These are phyloP conservation scores for Oryza coarctata DNA, from an alignment of 176 grass and related monocot species.

Conservation along the genomic window DNA sequence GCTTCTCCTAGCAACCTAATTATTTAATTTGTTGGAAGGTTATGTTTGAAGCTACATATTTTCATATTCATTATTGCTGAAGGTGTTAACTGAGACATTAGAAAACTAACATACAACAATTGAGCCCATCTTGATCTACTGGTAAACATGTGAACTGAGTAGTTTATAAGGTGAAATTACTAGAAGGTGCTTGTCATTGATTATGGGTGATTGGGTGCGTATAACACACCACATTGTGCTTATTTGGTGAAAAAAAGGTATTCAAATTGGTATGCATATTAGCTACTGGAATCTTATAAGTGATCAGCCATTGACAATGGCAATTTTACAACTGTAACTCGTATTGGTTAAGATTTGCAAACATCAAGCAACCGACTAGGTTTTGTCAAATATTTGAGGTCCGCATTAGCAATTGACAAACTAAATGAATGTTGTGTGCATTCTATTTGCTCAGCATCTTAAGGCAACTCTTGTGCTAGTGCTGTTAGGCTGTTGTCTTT, in stretches of 20 bases:
- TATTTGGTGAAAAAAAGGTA: not conserved
- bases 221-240: not conserved
- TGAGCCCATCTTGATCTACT: not conserved
- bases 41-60: not conserved
- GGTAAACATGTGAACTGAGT: conserved; percentile 11
- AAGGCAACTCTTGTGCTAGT: not conserved
- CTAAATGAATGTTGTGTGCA: not conserved
- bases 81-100: not conserved
- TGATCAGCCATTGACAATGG: not conserved
- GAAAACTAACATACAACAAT: not conserved
- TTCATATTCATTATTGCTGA: not conserved
- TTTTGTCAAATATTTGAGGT: not conserved
- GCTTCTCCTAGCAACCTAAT: not conserved
- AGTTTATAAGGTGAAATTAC: not conserved
- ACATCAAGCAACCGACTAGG: not conserved
- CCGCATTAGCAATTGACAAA: not conserved
- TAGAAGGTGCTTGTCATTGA: conserved; percentile 2
- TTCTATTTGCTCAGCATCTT: not conserved
- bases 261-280: not conserved
- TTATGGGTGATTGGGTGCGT: not conserved
- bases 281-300: not conserved
- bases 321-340: not conserved
- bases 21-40: not conserved
- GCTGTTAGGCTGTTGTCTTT: not conserved
- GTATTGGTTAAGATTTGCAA: not conserved